Evolutionary conservation across 768 basidiomycete genomes (phyloP).

Genomic region (Lentinula detonsa): DNA sequence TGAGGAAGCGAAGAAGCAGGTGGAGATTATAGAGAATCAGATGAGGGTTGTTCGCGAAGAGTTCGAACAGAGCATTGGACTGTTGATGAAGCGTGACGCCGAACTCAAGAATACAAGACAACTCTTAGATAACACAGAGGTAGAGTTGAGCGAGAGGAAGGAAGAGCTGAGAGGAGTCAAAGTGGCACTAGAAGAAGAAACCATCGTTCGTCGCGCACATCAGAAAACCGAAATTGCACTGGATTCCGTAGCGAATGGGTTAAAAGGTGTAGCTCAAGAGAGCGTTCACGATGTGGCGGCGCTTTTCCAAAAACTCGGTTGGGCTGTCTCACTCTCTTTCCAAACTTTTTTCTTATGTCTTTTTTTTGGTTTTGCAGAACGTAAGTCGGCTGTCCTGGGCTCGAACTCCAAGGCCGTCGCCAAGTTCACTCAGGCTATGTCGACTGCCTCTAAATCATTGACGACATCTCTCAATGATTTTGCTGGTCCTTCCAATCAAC

Average conservation of each 20-base stretch:
- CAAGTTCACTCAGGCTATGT: constrained; percentile 54
- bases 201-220: constrained; percentile 70
- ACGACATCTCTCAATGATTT: constrained; percentile 58
- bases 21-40: constrained; percentile 79
- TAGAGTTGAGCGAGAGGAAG: constrained; percentile 46
- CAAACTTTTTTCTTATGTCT: neutral
- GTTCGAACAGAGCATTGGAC: constrained; percentile 82
- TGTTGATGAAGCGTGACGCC: constrained; percentile 68
- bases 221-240: constrained; percentile 66
- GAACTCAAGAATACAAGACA: constrained; percentile 64
- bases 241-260: constrained; percentile 63
- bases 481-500: constrained; percentile 47
- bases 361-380: constrained; percentile 39
- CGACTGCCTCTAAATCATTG: constrained; percentile 46
- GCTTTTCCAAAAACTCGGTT: constrained; percentile 82
- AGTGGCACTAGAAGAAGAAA: constrained; percentile 70
- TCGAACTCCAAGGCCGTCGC: constrained; percentile 63
- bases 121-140: constrained; percentile 46
- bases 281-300: constrained; percentile 63
- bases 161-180: constrained; percentile 54
- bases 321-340: constrained; percentile 14
- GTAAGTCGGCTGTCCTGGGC: constrained; percentile 58
- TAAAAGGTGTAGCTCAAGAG: constrained; percentile 63
- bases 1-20: constrained; percentile 77
- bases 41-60: constrained; percentile 78